Evolutionary conservation across 2,329 filamentous ascomycete genomes (phyloP).

Genomic region (Colletotrichum australisinense): DNA sequence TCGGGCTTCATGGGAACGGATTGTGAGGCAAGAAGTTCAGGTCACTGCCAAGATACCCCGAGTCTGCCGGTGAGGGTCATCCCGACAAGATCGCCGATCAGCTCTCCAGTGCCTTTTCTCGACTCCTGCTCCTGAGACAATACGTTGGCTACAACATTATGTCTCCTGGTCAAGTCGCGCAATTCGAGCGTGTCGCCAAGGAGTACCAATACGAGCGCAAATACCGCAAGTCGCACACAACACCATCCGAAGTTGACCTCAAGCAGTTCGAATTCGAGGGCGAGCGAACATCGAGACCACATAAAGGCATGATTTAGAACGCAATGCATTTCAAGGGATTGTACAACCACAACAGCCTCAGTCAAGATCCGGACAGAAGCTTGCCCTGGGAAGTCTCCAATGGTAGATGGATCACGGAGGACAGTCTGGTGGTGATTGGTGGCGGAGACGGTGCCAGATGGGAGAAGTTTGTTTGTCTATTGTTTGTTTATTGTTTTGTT

Average conservation of each 20-base stretch:
- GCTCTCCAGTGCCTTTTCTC: too few relatives aligned
- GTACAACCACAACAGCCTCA: too few relatives aligned
- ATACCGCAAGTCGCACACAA: constrained; percentile 82
- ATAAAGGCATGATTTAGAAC: too few relatives aligned
- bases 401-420: constrained; percentile 87
- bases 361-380: too few relatives aligned
- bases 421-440: constrained; percentile 80
- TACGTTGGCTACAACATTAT: constrained; percentile 82
- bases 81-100: too few relatives aligned
- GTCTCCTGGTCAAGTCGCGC: constrained; percentile 75
- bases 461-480: constrained; percentile 77
- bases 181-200: constrained; percentile 86
- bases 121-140: too few relatives aligned
- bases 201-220: constrained; percentile 99
- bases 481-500: too few relatives aligned
- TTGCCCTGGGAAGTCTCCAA: too few relatives aligned
- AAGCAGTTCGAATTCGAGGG: constrained; percentile 82
- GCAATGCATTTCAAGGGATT: too few relatives aligned
- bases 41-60: too few relatives aligned
- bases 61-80: too few relatives aligned
- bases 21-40: too few relatives aligned
- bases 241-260: constrained; percentile 84
- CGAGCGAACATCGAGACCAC: background rate
- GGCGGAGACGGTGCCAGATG: constrained; percentile 84
- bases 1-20: background rate